Conservation (phyloP, 345 rosid genomes). For the Populus nigra region DNA sequence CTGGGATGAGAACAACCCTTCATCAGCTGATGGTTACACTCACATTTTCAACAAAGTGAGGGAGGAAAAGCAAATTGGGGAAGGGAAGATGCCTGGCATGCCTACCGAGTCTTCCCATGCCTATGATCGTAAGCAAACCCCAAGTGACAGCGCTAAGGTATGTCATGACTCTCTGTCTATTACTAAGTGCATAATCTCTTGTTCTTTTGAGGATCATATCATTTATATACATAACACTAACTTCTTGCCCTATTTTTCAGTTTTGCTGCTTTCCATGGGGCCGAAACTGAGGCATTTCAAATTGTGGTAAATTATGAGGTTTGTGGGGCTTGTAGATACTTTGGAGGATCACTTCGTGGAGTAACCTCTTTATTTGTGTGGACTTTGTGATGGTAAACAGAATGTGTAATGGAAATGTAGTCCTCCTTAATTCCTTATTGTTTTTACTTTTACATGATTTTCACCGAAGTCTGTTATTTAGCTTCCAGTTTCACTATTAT, state of each 20-base stretch:
- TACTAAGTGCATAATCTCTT: not conserved
- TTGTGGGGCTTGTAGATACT: conserved; percentile 33
- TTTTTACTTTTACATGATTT: conserved; percentile 2
- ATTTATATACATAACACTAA: not conserved
- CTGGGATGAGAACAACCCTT: conserved; percentile 82
- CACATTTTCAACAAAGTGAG: conserved; percentile 83
- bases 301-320: conserved; percentile 5
- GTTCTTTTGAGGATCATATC: not conserved
- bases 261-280: conserved; percentile 67
- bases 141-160: conserved; percentile 45
- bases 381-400: conserved; percentile 16
- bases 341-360: conserved; percentile 21
- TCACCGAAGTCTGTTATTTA: not conserved
- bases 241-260: conserved; percentile 32
- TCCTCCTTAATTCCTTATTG: not conserved
- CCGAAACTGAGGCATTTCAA: conserved; percentile 41
- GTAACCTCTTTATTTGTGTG: conserved; percentile 19
- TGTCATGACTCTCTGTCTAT: conserved; percentile 7
- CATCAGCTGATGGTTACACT: conserved; percentile 83
- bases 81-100: conserved; percentile 45
- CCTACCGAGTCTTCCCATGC: conserved; percentile 38
- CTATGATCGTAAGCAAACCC: conserved; percentile 16
- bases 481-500: not conserved
- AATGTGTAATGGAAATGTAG: not conserved
- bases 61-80: conserved; percentile 59